A percentile compares a stretch with the other conserved stretches of the same genome.
These are phyloP conservation scores for Auricularia sp. DNA, from an alignment of 768 basidiomycete genomes.

Conservation along the genomic window DNA sequence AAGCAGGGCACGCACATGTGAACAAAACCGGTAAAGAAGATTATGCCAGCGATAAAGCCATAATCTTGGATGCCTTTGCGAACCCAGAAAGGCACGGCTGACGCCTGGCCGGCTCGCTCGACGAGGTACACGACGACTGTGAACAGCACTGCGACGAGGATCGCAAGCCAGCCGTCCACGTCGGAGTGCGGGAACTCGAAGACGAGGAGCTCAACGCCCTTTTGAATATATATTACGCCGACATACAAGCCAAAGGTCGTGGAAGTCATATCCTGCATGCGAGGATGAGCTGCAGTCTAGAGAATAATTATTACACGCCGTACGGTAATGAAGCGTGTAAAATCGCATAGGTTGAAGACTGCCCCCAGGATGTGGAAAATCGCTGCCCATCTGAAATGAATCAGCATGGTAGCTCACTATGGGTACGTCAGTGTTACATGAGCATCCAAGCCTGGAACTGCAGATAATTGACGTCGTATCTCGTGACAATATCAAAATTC, in stretches of 20 bases:
- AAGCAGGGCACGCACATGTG: constrained; percentile 8
- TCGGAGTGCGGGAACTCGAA: constrained; percentile 18
- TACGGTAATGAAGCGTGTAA: not conserved
- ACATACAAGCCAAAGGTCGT: constrained; percentile 31
- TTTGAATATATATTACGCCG: constrained; percentile 16
- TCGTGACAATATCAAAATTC: constrained; percentile 23
- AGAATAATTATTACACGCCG: not conserved
- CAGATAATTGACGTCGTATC: constrained; percentile 19
- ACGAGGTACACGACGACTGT: constrained; percentile 21
- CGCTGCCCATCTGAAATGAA: constrained; percentile 25
- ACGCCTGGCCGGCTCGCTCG: not conserved
- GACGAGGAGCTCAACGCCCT: constrained; percentile 26
- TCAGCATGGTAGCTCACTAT: not conserved
- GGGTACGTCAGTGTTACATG: not conserved
- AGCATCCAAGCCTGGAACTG: constrained; percentile 26
- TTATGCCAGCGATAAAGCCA: constrained; percentile 17
- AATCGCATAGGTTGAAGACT: not conserved
- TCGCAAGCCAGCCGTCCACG: constrained; percentile 7
- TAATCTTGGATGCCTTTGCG: constrained; percentile 7
- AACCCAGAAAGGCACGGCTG: not conserved
- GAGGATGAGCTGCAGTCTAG: constrained; percentile 14
- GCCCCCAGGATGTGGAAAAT: constrained; percentile 24
- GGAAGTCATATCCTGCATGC: constrained; percentile 26
- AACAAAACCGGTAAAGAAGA: constrained; percentile 19
- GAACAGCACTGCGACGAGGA: constrained; percentile 23